Evolutionary conservation across 352 stramenopile species (phyloP).

Genomic region (Globisporangium recalcitrans): DNA sequence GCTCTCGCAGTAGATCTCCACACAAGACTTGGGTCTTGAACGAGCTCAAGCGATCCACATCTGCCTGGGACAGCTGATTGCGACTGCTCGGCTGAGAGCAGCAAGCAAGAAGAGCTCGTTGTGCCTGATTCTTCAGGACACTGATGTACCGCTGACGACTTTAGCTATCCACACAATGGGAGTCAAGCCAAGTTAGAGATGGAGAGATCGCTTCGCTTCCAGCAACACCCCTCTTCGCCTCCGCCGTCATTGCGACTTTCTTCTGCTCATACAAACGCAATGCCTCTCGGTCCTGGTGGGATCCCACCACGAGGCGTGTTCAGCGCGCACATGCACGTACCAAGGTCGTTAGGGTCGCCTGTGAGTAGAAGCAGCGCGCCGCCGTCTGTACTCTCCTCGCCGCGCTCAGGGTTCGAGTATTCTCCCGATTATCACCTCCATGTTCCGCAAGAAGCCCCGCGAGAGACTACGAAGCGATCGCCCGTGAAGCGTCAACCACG

Average conservation of each 20-base stretch:
- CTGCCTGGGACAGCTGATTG: slow-evolving; percentile 24
- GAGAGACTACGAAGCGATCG: background rate
- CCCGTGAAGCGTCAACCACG: background rate
- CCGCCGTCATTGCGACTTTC: too few relatives aligned
- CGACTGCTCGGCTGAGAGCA: too few relatives aligned
- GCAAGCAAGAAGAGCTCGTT: too few relatives aligned
- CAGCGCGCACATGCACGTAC: slow-evolving; percentile 22
- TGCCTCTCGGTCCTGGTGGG: too few relatives aligned
- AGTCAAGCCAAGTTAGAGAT: background rate
- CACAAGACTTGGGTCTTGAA: slow-evolving; percentile 53
- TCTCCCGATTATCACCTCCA: background rate
- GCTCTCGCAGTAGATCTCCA: slow-evolving; percentile 43
- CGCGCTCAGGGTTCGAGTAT: slow-evolving; percentile 13
- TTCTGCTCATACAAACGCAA: slow-evolving; percentile 4
- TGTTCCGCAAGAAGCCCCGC: background rate
- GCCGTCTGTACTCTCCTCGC: slow-evolving; percentile 3
- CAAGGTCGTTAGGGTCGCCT: background rate
- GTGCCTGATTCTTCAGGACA: too few relatives aligned
- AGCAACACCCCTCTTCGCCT: background rate
- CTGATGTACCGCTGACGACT: too few relatives aligned
- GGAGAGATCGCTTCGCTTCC: background rate
- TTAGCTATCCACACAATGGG: too few relatives aligned
- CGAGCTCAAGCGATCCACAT: slow-evolving; percentile 44
- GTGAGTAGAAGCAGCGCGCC: background rate
- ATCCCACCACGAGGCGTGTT: slow-evolving; percentile 32